Evolutionary conservation across 2,329 filamentous ascomycete genomes (phyloP).

Genomic region (Cladobotryum mycophilum): DNA sequence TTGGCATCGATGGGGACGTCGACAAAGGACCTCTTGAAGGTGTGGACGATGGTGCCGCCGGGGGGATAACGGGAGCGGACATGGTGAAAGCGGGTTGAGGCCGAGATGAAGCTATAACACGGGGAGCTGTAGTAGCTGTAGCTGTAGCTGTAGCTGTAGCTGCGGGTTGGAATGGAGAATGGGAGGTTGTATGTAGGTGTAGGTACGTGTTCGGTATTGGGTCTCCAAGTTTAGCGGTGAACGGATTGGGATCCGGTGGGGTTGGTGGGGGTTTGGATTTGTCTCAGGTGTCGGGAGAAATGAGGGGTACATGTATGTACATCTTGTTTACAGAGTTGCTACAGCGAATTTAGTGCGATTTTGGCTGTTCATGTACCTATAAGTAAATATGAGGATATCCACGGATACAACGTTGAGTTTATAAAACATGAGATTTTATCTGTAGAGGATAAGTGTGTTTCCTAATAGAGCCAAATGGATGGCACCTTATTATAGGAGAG

Average conservation of each 20-base stretch:
- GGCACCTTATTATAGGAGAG: too few species aligned
- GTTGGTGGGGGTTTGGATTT: background rate
- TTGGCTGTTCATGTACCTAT: too few species aligned
- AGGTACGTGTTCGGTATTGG: background rate
- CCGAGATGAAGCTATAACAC: background rate
- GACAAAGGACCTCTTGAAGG: constrained; percentile 74
- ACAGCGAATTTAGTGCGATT: too few species aligned
- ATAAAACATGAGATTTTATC: too few species aligned
- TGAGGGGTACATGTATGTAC: background rate
- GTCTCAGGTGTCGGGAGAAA: background rate
- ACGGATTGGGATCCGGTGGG: background rate
- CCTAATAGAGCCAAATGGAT: too few species aligned
- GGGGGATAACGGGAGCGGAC: constrained; percentile 49
- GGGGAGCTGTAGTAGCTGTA: background rate
- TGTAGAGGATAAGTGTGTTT: too few species aligned
- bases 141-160: background rate
- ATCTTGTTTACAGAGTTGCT: background rate
- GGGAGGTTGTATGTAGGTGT: background rate
- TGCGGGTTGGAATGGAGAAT: background rate
- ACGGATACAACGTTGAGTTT: too few species aligned
- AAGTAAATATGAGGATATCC: too few species aligned
- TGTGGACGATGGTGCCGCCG: constrained; percentile 78
- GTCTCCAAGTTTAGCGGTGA: too few species aligned
- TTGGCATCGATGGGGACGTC: constrained; percentile 70
- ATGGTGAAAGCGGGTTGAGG: constrained; percentile 34